Evolutionary conservation across 805 yeast genomes (phyloP), one percentile per base, ranked within the genome.

Genomic region (Ogataea wickerhamii): DNA sequence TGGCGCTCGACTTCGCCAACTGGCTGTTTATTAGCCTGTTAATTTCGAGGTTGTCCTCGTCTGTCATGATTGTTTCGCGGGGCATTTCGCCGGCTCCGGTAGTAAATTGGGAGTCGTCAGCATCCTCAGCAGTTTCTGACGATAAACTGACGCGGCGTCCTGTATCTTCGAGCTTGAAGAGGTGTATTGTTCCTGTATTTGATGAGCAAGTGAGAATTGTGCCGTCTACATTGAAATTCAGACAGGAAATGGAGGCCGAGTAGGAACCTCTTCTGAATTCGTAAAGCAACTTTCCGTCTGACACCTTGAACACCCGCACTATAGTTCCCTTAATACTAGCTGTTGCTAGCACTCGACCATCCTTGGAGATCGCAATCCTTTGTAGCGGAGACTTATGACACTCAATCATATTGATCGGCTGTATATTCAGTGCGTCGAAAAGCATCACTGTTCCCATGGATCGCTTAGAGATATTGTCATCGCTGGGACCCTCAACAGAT

Each of bases 271-370:
- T 67, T 47, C 96, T 70, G 59, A 85, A 86, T 58, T 87, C 91
- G 42, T 70, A 76, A 13, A 85, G 58, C 48, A 75, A 76, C 20
- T 67, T 63, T 0, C 89, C 88, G 2, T 80, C 73, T 2, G 71
- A 68, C 0, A 86, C 79, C 24, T 81, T 67, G 53, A 89, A 93
- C 3, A 93, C 82, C 31, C 98, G 66, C 3, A 91, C 78, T 17
- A 93, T 78, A 0, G 98, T 93, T 2, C 98, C 98, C 54, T 87
- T 86, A 24, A 73, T 78, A 0, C 96, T 86, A 5, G 96, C 87
- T 0, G 97, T 86, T 0, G 97, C 96, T 31, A 91, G 68, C 46
- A 86, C 65, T 2, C 76, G 68, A 0, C 97, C 97, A 52, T 85
- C 89, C 22, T 70, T 68, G 35, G 87, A 85, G 13, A 93, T 58